A percentile compares a stretch with the other conserved stretches of the same genome.
phyloP scores from a whole-genome alignment of 345 rosid genomes.

The Anacardium occidentale region DNA sequence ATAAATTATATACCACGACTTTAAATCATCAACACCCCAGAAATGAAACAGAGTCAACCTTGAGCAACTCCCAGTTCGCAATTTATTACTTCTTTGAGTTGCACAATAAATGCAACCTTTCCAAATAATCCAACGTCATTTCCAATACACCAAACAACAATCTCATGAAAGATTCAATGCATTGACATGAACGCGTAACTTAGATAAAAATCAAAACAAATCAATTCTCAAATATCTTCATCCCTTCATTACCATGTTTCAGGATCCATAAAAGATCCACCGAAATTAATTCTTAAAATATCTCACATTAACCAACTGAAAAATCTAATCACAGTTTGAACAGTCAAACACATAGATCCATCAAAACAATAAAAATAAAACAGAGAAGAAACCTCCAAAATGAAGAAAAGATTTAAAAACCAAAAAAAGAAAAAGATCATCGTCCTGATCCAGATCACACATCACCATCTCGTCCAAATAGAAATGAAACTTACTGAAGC shows the following conservation, averaged over 20 bases:
- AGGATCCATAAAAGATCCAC: neutral
- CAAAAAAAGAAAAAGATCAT: neutral
- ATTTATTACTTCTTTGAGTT: neutral
- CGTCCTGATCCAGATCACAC: conserved; percentile 12
- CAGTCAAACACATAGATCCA: neutral
- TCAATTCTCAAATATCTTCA: neutral
- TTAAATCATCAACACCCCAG: too few relatives aligned
- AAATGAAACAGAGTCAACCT: neutral
- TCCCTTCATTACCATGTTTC: neutral
- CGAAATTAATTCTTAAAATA: neutral
- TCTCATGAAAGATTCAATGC: neutral
- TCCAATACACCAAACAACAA: neutral
- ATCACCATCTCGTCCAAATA: neutral
- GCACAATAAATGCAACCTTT: neutral
- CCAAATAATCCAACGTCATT: neutral
- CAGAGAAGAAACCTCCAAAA: neutral
- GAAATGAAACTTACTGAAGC: conserved; percentile 51
- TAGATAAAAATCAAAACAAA: neutral
- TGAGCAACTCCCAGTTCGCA: neutral
- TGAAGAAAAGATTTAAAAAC: neutral
- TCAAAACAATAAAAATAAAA: neutral
- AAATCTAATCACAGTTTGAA: neutral
- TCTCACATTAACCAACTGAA: neutral
- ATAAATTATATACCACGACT: too few relatives aligned
- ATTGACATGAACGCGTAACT: neutral